Conservation (phyloP, 148 eudicot genomes). For the Nepenthes gracilis region DNA sequence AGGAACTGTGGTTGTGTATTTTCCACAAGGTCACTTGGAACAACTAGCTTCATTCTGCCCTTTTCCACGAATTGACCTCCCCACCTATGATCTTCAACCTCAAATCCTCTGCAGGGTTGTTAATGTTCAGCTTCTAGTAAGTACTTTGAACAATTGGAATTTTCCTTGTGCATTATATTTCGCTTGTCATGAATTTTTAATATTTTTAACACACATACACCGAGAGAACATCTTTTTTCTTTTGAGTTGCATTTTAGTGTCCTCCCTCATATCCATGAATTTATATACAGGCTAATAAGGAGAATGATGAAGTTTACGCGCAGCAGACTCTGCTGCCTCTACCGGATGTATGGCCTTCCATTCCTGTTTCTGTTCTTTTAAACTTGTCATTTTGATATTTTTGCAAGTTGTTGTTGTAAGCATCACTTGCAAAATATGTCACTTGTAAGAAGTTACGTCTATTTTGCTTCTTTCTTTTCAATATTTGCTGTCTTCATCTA, state of each 20-base stretch:
- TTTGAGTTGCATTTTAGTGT: constrained; percentile 2
- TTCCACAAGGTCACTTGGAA: constrained; percentile 93
- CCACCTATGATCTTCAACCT: constrained; percentile 53
- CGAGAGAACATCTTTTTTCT: not conserved
- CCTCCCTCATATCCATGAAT: not conserved
- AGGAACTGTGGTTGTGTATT: constrained; percentile 80
- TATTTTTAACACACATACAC: too few species aligned
- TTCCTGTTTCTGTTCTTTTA: not conserved
- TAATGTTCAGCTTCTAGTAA: constrained; percentile 66
- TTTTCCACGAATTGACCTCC: constrained; percentile 27
- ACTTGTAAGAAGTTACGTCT: not conserved
- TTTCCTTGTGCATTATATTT: not conserved
- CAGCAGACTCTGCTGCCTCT: constrained; percentile 68
- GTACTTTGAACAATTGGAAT: constrained; percentile 11
- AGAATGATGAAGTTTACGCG: constrained; percentile 86
- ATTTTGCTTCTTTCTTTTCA: not conserved
- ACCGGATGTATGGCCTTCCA: constrained; percentile 38
- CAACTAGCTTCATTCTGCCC: constrained; percentile 37
- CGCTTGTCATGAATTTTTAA: too few species aligned
- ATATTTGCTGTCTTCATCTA: not conserved
- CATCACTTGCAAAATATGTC: not conserved
- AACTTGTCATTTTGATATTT: not conserved
- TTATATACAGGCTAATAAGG: constrained; percentile 65
- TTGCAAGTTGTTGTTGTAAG: not conserved
- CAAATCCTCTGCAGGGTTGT: constrained; percentile 77